Conservation (phyloP, 1,139 yeast genomes). For the Yamadazyma pseudoaaseri region DNA sequence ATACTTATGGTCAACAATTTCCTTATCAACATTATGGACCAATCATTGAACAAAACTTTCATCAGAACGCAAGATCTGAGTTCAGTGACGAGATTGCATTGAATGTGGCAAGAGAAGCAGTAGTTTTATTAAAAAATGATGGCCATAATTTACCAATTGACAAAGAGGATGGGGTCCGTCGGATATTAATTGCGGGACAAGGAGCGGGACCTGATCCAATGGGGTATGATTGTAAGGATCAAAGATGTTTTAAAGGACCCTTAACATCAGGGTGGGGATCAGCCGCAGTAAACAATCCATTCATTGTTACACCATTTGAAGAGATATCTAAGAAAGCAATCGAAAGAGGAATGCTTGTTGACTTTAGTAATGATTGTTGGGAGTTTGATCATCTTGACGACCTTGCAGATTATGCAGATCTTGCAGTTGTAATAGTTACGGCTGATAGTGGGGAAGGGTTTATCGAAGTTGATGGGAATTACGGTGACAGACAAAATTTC, state of each 20-base stretch:
- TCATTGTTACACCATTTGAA: conserved; percentile 54
- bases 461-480: conserved; percentile 55
- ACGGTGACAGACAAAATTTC: conserved; percentile 57
- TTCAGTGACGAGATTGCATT: conserved; percentile 51
- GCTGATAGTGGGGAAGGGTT: conserved; percentile 62
- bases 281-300: conserved; percentile 52
- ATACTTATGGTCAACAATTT: conserved; percentile 52
- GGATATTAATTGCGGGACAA: conserved; percentile 45
- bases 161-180: conserved; percentile 38
- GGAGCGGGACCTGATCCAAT: conserved; percentile 50
- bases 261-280: conserved; percentile 55
- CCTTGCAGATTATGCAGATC: conserved; percentile 48
- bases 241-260: conserved; percentile 46
- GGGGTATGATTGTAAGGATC: conserved; percentile 52
- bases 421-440: conserved; percentile 51
- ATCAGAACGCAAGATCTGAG: conserved; percentile 50
- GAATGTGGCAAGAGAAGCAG: conserved; percentile 56
- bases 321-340: conserved; percentile 47
- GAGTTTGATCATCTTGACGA: conserved; percentile 43
- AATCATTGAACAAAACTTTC: conserved; percentile 53
- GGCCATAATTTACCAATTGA: conserved; percentile 52
- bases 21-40: conserved; percentile 57
- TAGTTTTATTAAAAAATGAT: conserved; percentile 52
- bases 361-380: conserved; percentile 42
- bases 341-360: conserved; percentile 44